Percentiles rank a stretch among this genome's conserved stretches.
These are phyloP conservation scores for Trifolium repens DNA, from an alignment of 306 rosid species.

Conservation along the genomic window DNA sequence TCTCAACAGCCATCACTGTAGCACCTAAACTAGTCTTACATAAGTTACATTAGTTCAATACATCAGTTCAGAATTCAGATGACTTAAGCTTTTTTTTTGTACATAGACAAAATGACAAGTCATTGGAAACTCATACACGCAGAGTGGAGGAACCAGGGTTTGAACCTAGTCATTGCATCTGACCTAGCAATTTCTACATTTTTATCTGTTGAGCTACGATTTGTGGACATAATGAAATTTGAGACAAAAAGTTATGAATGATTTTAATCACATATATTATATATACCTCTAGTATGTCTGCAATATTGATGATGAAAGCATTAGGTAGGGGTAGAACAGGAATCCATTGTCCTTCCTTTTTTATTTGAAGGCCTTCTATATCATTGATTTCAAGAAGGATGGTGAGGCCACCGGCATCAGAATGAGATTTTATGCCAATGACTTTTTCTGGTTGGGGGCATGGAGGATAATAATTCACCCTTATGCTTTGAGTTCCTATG, in stretches of 20 bases:
- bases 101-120: too few species aligned
- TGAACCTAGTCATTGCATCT: too few species aligned
- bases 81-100: too few species aligned
- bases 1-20: too few species aligned
- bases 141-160: too few species aligned
- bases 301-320: slow-evolving; percentile 42
- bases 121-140: too few species aligned
- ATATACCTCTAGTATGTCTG: slow-evolving; percentile 24
- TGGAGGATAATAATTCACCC: slow-evolving; percentile 49
- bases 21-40: too few species aligned
- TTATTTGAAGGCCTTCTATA: slow-evolving; percentile 44
- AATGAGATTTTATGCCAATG: slow-evolving; percentile 40
- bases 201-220: too few species aligned
- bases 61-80: too few species aligned
- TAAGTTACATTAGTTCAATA: too few species aligned
- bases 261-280: background rate
- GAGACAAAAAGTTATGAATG: background rate
- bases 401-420: slow-evolving; percentile 38
- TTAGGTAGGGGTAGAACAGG: slow-evolving; percentile 47
- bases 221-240: too few species aligned
- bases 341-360: slow-evolving; percentile 50
- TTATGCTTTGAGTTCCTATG: slow-evolving; percentile 17
- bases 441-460: slow-evolving; percentile 42
- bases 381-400: slow-evolving; percentile 41
- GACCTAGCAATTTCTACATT: too few species aligned